These are phyloP conservation scores for Remersonia thermophila DNA, from an alignment of 2,329 filamentous ascomycete species.

Conservation along the genomic window DNA sequence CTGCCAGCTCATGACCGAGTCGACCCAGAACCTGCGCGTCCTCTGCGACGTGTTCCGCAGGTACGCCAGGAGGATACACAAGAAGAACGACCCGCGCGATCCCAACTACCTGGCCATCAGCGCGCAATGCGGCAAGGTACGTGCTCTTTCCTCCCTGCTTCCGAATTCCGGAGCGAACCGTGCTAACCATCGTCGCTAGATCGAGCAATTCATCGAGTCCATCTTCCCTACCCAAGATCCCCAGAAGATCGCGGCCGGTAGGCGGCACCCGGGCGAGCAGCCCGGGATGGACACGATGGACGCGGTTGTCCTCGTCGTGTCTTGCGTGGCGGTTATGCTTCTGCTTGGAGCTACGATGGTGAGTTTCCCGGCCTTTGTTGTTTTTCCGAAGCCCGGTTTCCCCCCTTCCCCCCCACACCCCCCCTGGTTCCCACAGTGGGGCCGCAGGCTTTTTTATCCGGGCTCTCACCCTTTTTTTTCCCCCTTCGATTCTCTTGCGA, in stretches of 20 bases:
- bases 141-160: constrained; percentile 1
- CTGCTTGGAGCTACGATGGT: constrained; percentile 73
- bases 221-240: constrained; percentile 79
- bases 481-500: too few species aligned
- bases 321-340: constrained; percentile 56
- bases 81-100: constrained; percentile 88
- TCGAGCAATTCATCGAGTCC: constrained; percentile 90
- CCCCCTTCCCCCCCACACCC: too few species aligned
- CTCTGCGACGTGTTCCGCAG: constrained; percentile 72
- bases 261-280: constrained; percentile 25
- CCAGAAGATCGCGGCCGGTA: constrained; percentile 38
- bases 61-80: constrained; percentile 71
- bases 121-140: constrained; percentile 72
- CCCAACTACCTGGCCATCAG: constrained; percentile 89
- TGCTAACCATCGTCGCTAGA: constrained; percentile 34
- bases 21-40: constrained; percentile 74
- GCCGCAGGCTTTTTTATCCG: neutral
- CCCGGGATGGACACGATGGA: constrained; percentile 43
- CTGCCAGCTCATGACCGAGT: constrained; percentile 82
- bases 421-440: constrained; percentile 1
- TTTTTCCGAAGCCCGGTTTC: constrained; percentile 7
- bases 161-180: neutral
- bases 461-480: too few species aligned
- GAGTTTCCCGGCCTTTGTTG: constrained; percentile 24
- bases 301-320: constrained; percentile 50